Evolutionary conservation across 257 asterid genomes (phyloP).

Genomic region (Solanum lycopersicoides): DNA sequence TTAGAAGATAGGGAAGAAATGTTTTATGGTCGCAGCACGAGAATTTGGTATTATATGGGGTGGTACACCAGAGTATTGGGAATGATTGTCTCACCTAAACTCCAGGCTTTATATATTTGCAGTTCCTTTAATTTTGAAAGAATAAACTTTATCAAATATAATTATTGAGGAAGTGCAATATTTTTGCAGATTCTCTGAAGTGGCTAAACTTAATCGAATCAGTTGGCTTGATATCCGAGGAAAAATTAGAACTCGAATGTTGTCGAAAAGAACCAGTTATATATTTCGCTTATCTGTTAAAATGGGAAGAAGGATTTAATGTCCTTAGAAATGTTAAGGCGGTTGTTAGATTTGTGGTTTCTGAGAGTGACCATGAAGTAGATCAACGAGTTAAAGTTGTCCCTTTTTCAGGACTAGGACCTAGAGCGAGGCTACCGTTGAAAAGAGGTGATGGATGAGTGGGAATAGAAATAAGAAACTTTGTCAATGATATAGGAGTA

Average conservation of each 20-base stretch:
- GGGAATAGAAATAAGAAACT: neutral
- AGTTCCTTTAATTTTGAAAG: neutral
- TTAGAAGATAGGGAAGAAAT: neutral
- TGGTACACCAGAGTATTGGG: conserved; percentile 8
- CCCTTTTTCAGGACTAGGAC: neutral
- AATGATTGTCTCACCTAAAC: conserved; percentile 8
- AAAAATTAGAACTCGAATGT: no score
- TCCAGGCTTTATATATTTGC: conserved; percentile 16
- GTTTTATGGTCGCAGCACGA: neutral
- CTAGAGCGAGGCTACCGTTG: no score
- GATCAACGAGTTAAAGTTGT: neutral
- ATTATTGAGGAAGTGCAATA: no score
- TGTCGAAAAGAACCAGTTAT: no score
- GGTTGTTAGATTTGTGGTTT: neutral
- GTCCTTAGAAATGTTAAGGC: conserved; percentile 1
- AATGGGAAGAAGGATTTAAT: neutral
- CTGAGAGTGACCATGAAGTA: neutral
- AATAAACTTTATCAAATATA: no score
- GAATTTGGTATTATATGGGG: neutral
- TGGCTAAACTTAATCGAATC: no score
- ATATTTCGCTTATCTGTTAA: no score
- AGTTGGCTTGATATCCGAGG: no score
- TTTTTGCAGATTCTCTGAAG: no score
- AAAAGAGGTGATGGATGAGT: neutral
- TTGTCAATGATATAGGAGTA: neutral